Percentiles rank a stretch among this genome's conserved stretches.
phyloP scores from a whole-genome alignment of 2,329 filamentous ascomycete species.

The Penicillium sp. region DNA sequence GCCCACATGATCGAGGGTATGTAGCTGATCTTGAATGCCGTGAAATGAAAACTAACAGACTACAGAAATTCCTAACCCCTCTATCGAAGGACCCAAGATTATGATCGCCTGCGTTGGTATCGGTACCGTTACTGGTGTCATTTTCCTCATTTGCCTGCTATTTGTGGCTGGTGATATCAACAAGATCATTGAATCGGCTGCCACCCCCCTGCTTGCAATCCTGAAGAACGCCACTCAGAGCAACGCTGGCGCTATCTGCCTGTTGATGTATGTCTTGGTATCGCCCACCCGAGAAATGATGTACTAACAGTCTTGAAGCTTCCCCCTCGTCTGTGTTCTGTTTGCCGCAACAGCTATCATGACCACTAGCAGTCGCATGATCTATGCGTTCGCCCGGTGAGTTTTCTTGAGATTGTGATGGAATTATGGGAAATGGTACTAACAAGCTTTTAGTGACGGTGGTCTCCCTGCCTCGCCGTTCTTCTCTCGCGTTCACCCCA shows the following conservation, averaged over 20 bases:
- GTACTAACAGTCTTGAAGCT: slow-evolving; percentile 24
- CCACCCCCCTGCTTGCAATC: slow-evolving; percentile 63
- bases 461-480: slow-evolving; percentile 64
- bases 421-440: neutral
- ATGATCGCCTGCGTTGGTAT: slow-evolving; percentile 67
- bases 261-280: slow-evolving; percentile 54
- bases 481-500: slow-evolving; percentile 63
- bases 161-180: slow-evolving; percentile 64
- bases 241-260: slow-evolving; percentile 62
- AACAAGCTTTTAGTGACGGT: slow-evolving; percentile 53
- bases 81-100: slow-evolving; percentile 63
- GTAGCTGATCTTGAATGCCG: neutral
- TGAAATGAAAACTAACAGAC: slow-evolving; percentile 5
- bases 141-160: slow-evolving; percentile 64
- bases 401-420: neutral
- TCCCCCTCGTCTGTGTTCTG: slow-evolving; percentile 35
- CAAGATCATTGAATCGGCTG: slow-evolving; percentile 55
- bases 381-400: slow-evolving; percentile 38
- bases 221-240: slow-evolving; percentile 63
- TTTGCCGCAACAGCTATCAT: slow-evolving; percentile 38
- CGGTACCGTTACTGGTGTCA: slow-evolving; percentile 62
- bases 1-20: slow-evolving; percentile 56
- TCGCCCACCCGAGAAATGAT: neutral
- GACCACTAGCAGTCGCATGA: slow-evolving; percentile 40
- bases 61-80: slow-evolving; percentile 44